Conservation (phyloP, 2,329 filamentous ascomycete species). For the Volutella citrinella region DNA sequence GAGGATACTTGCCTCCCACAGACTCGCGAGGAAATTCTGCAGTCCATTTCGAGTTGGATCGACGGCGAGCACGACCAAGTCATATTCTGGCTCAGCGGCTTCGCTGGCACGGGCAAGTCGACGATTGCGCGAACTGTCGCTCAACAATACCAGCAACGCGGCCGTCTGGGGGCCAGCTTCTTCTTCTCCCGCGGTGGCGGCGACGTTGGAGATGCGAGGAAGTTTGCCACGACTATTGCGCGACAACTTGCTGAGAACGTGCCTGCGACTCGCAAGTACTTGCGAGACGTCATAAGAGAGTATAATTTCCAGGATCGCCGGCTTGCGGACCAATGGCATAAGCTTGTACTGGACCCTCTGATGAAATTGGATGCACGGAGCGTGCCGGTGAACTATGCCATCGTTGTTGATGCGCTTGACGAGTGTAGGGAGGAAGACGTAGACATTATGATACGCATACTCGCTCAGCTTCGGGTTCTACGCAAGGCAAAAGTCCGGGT, state of each 20-base stretch:
- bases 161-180: slow-evolving; percentile 10
- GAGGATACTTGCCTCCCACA: slow-evolving; percentile 25
- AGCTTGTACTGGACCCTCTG: slow-evolving; percentile 10
- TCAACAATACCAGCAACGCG: background rate
- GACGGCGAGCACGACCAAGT: slow-evolving; percentile 17
- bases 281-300: no score
- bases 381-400: slow-evolving; percentile 15
- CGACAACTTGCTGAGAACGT: slow-evolving; percentile 27
- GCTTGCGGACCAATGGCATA: no score
- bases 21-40: slow-evolving; percentile 29
- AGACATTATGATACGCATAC: background rate
- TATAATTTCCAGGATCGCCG: no score
- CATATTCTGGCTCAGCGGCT: slow-evolving; percentile 36
- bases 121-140: slow-evolving; percentile 42
- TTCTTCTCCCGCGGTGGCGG: slow-evolving; percentile 34
- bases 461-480: no score
- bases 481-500: no score
- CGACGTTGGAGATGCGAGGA: slow-evolving; percentile 32
- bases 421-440: slow-evolving; percentile 1
- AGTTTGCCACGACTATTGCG: slow-evolving; percentile 40
- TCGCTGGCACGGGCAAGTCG: slow-evolving; percentile 18
- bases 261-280: no score
- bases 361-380: slow-evolving; percentile 20
- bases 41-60: slow-evolving; percentile 27
- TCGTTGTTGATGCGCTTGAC: slow-evolving; percentile 1